phyloP scores from a whole-genome alignment of 805 yeast species.

The Grigorovia humatica region DNA sequence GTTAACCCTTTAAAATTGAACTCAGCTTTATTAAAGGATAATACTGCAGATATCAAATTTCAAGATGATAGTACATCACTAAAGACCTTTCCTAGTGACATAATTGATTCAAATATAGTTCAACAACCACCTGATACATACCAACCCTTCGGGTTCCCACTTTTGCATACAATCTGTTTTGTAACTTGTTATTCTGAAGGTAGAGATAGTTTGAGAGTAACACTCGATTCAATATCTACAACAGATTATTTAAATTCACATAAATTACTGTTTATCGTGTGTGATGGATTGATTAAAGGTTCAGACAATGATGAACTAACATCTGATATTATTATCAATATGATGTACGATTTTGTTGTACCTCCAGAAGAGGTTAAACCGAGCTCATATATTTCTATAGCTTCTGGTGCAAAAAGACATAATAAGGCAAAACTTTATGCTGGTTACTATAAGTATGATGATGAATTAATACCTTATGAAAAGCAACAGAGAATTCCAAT shows the following conservation, averaged over 20 bases:
- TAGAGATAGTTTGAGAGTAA: slow-evolving; percentile 72
- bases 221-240: slow-evolving; percentile 87
- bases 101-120: slow-evolving; percentile 66
- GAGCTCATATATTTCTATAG: slow-evolving; percentile 88
- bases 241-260: slow-evolving; percentile 95
- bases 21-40: neutral
- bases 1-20: slow-evolving; percentile 1
- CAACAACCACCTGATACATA: slow-evolving; percentile 86
- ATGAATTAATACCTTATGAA: slow-evolving; percentile 60
- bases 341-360: slow-evolving; percentile 73
- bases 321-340: slow-evolving; percentile 76
- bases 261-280: slow-evolving; percentile 70
- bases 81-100: slow-evolving; percentile 11
- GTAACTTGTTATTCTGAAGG: slow-evolving; percentile 96
- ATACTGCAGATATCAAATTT: neutral
- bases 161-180: slow-evolving; percentile 60
- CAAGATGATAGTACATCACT: neutral
- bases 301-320: slow-evolving; percentile 82
- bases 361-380: slow-evolving; percentile 71
- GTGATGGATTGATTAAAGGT: slow-evolving; percentile 94
- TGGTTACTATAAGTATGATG: slow-evolving; percentile 84
- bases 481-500: slow-evolving; percentile 83
- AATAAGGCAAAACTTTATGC: slow-evolving; percentile 96
- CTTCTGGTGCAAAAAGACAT: slow-evolving; percentile 88
- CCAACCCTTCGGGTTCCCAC: slow-evolving; percentile 78